These are phyloP conservation scores for Vinca minor DNA, from an alignment of 257 asterid species.

Conservation along the genomic window DNA sequence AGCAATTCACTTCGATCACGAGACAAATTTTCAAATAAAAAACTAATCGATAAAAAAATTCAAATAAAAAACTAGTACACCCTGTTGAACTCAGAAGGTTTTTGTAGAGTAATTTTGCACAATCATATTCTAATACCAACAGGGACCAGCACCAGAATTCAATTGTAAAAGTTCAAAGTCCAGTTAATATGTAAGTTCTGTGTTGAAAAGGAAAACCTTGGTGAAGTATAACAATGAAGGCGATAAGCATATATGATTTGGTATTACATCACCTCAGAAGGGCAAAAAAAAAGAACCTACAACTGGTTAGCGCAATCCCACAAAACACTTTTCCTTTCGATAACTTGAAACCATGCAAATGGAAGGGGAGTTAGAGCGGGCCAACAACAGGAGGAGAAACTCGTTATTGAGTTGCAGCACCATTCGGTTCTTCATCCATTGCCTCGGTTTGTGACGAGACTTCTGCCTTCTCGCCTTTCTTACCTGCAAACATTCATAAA, in stretches of 20 bases:
- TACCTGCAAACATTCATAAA: constrained; percentile 31
- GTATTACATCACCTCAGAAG: constrained; percentile 15
- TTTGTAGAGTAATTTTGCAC: too few species aligned
- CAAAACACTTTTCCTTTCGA: constrained; percentile 4
- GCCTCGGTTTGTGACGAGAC: constrained; percentile 38
- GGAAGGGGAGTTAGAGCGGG: not conserved
- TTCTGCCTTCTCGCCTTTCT: constrained; percentile 58
- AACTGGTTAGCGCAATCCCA: constrained; percentile 14
- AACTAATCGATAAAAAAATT: too few species aligned
- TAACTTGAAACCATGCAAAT: constrained; percentile 6
- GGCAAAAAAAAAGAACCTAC: constrained; percentile 10
- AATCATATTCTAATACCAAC: not conserved
- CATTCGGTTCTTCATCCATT: constrained; percentile 31
- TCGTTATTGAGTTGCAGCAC: constrained; percentile 1
- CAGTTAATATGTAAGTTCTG: not conserved
- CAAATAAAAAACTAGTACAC: too few species aligned
- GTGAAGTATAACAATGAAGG: constrained; percentile 1
- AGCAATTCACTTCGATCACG: too few species aligned
- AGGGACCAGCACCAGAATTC: not conserved
- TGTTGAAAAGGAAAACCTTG: constrained; percentile 7
- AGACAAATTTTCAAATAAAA: too few species aligned
- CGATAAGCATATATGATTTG: constrained; percentile 7
- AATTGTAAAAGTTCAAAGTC: not conserved
- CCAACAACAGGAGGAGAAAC: not conserved
- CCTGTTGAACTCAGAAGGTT: too few species aligned